Base-by-base conservation (phyloP, 2,329 filamentous ascomycete genomes). In the Fusarium algeriense region DNA sequence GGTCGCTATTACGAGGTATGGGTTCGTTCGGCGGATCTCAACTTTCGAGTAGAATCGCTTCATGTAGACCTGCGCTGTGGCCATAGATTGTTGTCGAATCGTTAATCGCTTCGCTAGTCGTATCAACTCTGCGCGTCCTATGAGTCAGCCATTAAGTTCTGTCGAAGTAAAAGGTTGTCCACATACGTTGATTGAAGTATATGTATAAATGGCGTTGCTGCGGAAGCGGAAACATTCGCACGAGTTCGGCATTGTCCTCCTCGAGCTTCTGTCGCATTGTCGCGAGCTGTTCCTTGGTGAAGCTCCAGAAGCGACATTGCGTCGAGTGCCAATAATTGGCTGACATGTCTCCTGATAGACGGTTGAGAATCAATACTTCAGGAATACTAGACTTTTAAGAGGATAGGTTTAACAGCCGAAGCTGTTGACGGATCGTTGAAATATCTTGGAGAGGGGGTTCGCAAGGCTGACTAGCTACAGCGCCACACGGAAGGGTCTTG, bases 321-420 rank as follows among this genome's bases (percentile, higher is more conserved):
- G 94, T 96, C 60, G 96, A 98, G 71, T 94, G 92, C 95, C 95
- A 99, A 84, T 95, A 99, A 82, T 95, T 98, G 79, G 95, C 93
- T 37, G 95, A 93, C 95, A 98, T 98, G 57, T 64, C 76, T 55
- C 67, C 52, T 54, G 59, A 59, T 55, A 58, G 64, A 48, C 64
- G 45, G 67, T 61, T 26, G 35, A 55, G 55, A 63, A 46, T 60
- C 58, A 60, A 38, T 60, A 48, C 55, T 37, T 19, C 32, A 55
- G 37, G 19, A 44, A 23, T 30, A 35, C 13, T 30, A 23, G 44
- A 26, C 19, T 54, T 15, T 38, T 20, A n/a, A 32, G 19, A 20
- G 17, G 41, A 15, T 38, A 48, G 34, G 35, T 53, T 34, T 41
- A 28, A 60, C 56, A 64, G 61, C 43, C 52, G 37, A 55, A 56